Base-by-base conservation (phyloP, 306 rosid species). In the Casuarina glauca region DNA sequence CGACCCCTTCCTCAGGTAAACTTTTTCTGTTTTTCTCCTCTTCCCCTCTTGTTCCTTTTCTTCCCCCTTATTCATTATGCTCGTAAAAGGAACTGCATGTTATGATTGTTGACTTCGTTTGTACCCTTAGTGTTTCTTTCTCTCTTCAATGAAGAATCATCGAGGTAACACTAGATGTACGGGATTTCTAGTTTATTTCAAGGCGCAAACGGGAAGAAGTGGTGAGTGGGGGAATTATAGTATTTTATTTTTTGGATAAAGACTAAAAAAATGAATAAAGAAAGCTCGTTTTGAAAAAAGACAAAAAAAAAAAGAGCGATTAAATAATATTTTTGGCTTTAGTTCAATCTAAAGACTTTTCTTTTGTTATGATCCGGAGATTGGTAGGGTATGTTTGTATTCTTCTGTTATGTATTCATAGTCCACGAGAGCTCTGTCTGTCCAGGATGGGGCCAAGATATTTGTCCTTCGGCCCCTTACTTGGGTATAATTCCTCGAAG, bases 1-100 rank as follows among this genome's bases (percentile, higher is more conserved):
- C 87, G 74, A 15, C 77, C 74, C 77, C 84, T 87, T 39, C 89
- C 91, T 36, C 90, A 81, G 96, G 97, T 90, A 87, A 4, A 4
- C 58, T 26, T 13, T 13, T 16, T 15, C 46, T 57, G 9, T 20
- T 1, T 62, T 58, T 70, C 5, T 2, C n/a, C 16, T 70, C 16
- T 26, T 7, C 67, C 20, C n/a, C 2, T 10, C 61, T 39, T 3
- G 35, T 46, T 50, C 4, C 5, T 26, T 70, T 11, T 7, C 20
- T 36, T 13, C 4, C 19, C 19, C 36, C 3, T 57, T 9, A 4
- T 50, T 16, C 0, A 3, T 16, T 54, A 9, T 32, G 26, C 1
- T 20, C 16, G 13, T 10, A 26, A 26, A 26, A 26, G 32, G 32
- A 26, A 26, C 32, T 26, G 32, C 32, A 26, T 26, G 32, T 26